These are phyloP conservation scores for Chondrus crispus DNA, from an alignment of 23 red algal species.

Conservation along the genomic window DNA sequence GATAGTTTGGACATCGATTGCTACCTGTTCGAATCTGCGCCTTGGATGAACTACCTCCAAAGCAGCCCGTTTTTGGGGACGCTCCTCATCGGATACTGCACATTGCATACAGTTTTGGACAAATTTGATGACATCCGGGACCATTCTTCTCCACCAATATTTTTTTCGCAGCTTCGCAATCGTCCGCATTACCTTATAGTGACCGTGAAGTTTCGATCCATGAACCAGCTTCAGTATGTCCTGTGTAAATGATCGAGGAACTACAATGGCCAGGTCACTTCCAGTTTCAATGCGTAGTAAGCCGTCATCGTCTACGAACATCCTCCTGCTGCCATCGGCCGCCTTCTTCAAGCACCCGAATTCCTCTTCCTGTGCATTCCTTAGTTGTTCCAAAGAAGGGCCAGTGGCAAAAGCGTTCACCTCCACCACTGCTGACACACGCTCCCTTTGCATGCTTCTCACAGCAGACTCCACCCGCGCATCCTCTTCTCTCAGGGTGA, in stretches of 20 bases:
- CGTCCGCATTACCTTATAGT: background rate
- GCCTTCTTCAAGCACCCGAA: background rate
- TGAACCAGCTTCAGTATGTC: background rate
- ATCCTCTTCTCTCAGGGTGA: too few species aligned
- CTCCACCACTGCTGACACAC: background rate
- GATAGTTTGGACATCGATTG: background rate
- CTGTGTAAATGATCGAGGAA: background rate
- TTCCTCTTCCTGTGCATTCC: background rate
- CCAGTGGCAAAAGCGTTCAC: background rate
- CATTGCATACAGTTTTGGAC: background rate
- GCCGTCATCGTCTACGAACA: background rate
- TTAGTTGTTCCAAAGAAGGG: background rate
- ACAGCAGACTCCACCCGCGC: too few species aligned
- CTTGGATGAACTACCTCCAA: background rate
- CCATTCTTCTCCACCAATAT: background rate
- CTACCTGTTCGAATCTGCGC: background rate
- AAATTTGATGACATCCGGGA: background rate
- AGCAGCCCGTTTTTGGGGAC: background rate
- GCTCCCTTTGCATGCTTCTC: too few species aligned
- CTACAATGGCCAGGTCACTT: background rate
- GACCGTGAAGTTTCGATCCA: background rate
- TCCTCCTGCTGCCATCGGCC: background rate
- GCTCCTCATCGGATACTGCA: background rate
- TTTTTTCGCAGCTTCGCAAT: background rate
- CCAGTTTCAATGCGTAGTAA: background rate